phyloP scores from a whole-genome alignment of 1,284 basidiomycete species.

The Ganoderma leucocontextum region DNA sequence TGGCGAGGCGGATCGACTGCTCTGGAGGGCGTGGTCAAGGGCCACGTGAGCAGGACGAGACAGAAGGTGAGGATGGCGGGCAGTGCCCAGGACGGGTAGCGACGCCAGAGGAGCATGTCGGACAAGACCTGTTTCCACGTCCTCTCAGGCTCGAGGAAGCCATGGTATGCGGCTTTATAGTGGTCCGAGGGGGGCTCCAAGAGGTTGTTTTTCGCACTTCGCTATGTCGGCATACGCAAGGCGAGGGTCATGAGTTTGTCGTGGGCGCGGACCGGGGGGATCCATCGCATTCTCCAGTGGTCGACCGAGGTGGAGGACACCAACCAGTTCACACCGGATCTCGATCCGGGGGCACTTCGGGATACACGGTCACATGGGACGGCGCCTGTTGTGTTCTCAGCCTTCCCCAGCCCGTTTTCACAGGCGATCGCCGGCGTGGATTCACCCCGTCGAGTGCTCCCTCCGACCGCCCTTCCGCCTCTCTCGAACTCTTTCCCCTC shows the following conservation, averaged over 20 bases:
- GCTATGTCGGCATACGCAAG: background rate
- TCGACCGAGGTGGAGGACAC: background rate
- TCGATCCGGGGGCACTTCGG: background rate
- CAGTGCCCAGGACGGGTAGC: conserved; percentile 27
- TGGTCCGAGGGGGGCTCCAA: background rate
- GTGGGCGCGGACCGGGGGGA: background rate
- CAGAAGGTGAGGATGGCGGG: conserved; percentile 26
- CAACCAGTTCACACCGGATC: background rate
- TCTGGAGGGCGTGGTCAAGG: conserved; percentile 12
- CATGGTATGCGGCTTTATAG: background rate
- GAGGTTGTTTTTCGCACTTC: background rate
- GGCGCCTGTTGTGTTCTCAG: background rate
- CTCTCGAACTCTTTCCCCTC: too few relatives aligned
- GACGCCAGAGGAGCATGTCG: conserved; percentile 19
- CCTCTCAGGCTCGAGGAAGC: background rate
- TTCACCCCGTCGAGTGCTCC: too few relatives aligned
- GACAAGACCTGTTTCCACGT: background rate
- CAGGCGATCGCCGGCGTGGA: too few relatives aligned
- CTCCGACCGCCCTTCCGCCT: too few relatives aligned
- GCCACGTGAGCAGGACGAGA: conserved; percentile 30
- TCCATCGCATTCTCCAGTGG: background rate
- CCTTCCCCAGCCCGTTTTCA: background rate
- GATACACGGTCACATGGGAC: background rate
- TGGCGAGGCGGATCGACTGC: conserved; percentile 37
- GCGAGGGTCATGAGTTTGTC: background rate